phyloP scores from a whole-genome alignment of 1,139 yeast species.

The Blastobotrys serpentis region DNA sequence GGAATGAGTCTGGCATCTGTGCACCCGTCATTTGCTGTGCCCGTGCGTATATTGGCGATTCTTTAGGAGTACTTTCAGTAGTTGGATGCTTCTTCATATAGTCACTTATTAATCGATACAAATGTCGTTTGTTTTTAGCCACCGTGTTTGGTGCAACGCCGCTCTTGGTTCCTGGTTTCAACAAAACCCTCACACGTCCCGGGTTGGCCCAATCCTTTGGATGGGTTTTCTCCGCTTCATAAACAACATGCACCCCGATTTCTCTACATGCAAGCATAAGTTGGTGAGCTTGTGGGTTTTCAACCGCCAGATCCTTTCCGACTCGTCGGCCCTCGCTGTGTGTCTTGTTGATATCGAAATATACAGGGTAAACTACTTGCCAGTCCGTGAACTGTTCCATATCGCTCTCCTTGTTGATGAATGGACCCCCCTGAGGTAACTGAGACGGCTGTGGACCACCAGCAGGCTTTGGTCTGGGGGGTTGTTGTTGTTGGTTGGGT shows the following conservation, averaged over 20 bases:
- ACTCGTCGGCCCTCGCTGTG: constrained; percentile 86
- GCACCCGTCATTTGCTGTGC: constrained; percentile 44
- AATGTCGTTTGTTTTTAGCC: constrained; percentile 60
- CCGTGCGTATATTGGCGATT: constrained; percentile 49
- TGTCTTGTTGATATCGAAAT: constrained; percentile 77
- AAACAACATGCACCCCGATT: constrained; percentile 40
- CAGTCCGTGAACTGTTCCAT: constrained; percentile 61
- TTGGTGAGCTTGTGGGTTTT: constrained; percentile 82
- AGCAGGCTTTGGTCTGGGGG: not conserved
- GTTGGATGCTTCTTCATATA: constrained; percentile 72
- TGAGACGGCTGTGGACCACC: constrained; percentile 8
- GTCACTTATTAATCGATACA: constrained; percentile 60
- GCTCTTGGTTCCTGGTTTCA: constrained; percentile 46
- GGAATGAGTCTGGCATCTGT: constrained; percentile 50
- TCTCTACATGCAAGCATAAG: constrained; percentile 63
- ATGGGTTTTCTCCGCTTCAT: constrained; percentile 74
- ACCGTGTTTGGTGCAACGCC: constrained; percentile 19
- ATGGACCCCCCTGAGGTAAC: constrained; percentile 3
- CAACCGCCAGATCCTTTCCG: constrained; percentile 62
- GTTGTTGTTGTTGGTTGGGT: constrained; percentile 6
- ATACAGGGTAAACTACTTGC: constrained; percentile 84
- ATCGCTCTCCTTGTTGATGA: constrained; percentile 41
- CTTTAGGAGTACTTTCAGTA: constrained; percentile 57
- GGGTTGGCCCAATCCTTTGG: constrained; percentile 98
- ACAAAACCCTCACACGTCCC: constrained; percentile 79